Percentiles rank a stretch among this genome's conserved stretches.
Evolutionary conservation across 192 early-diverging fungal species (phyloP).

Genomic region (Gigaspora rosea): DNA sequence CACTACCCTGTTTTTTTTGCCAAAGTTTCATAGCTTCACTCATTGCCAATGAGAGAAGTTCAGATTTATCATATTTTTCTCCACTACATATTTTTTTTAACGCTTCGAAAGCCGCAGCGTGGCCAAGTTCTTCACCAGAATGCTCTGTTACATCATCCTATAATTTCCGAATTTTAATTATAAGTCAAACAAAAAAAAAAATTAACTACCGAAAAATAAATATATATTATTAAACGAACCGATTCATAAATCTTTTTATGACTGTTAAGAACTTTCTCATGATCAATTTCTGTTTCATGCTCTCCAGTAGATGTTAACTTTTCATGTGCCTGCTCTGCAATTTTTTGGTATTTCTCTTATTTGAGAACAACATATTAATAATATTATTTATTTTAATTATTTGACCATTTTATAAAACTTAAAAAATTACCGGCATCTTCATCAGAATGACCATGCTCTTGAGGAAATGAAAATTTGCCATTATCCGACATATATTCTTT

Average conservation of each 20-base stretch:
- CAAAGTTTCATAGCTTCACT: background rate
- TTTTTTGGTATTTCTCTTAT: background rate
- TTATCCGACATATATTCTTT: no score
- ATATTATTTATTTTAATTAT: no score
- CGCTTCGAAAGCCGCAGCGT: background rate
- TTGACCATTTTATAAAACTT: no score
- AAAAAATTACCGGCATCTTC: no score
- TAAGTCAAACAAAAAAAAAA: background rate
- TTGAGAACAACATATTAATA: no score
- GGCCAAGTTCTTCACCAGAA: background rate
- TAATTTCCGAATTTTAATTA: background rate
- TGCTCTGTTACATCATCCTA: background rate
- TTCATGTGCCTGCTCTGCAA: background rate
- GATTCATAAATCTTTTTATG: constrained; percentile 1
- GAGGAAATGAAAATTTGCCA: no score
- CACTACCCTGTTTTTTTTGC: background rate
- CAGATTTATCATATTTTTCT: background rate
- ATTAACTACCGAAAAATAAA: background rate
- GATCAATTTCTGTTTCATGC: background rate
- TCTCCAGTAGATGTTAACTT: background rate
- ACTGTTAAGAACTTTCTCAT: background rate
- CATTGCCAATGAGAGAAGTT: background rate
- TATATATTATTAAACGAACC: background rate
- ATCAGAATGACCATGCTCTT: no score
- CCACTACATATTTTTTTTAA: background rate